Evolutionary conservation across 495 filamentous ascomycete genomes (phyloP).

Genomic region (Trichoderma virens): DNA sequence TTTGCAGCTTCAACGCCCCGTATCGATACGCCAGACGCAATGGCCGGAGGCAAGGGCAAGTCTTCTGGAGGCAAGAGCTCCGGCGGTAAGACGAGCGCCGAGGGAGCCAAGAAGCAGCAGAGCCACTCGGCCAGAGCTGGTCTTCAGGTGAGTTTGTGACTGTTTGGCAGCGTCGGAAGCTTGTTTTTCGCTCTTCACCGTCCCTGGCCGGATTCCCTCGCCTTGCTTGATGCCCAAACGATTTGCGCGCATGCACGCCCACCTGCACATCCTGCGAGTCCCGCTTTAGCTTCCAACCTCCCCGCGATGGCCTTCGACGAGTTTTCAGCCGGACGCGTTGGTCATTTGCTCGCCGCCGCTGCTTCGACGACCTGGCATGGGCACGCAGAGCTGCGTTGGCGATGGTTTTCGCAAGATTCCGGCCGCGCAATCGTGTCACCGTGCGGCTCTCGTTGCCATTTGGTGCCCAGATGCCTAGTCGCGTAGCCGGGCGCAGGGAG

Average conservation of each 20-base stretch:
- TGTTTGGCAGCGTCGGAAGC: neutral
- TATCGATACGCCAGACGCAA: slow-evolving; percentile 22
- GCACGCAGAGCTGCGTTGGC: neutral
- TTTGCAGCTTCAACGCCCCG: slow-evolving; percentile 10
- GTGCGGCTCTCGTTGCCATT: neutral
- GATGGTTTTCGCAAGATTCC: neutral
- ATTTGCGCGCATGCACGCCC: slow-evolving; percentile 6
- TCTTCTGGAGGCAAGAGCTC: slow-evolving; percentile 83
- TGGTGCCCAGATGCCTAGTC: neutral
- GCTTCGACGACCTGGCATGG: neutral
- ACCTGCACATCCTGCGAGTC: slow-evolving; percentile 4
- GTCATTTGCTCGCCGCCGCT: neutral
- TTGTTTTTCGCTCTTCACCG: slow-evolving; percentile 16
- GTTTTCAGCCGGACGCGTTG: neutral
- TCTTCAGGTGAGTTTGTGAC: slow-evolving; percentile 76
- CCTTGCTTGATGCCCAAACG: slow-evolving; percentile 1
- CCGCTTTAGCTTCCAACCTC: neutral
- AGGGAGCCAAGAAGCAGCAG: slow-evolving; percentile 81
- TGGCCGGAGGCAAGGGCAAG: slow-evolving; percentile 87
- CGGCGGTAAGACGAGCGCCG: slow-evolving; percentile 77
- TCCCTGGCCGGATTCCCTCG: slow-evolving; percentile 16
- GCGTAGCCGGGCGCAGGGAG: slow-evolving; percentile 4
- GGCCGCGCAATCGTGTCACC: slow-evolving; percentile 7
- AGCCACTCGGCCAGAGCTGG: slow-evolving; percentile 98
- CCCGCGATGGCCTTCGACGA: slow-evolving; percentile 7